Evolutionary conservation across 1,139 yeast genomes (phyloP).

Genomic region (Blastobotrys elegans): DNA sequence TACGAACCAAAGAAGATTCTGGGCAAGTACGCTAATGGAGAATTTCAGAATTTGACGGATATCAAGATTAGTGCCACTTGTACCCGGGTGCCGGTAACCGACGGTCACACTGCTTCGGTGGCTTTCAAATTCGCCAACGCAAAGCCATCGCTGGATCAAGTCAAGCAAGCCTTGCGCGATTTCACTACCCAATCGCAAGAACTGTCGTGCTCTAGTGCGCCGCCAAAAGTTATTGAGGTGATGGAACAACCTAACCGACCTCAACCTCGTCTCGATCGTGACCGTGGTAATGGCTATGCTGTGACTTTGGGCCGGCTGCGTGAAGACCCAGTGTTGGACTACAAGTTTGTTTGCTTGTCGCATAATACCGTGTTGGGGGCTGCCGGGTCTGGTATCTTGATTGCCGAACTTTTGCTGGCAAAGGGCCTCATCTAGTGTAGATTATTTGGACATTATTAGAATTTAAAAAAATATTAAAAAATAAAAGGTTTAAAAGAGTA

Average conservation of each 20-base stretch:
- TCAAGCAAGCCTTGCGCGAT: slow-evolving; percentile 62
- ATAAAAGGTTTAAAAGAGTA: background rate
- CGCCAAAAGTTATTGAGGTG: slow-evolving; percentile 85
- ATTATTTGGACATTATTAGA: background rate
- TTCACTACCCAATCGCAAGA: slow-evolving; percentile 81
- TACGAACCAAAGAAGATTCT: slow-evolving; percentile 97
- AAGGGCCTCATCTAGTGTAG: slow-evolving; percentile 57
- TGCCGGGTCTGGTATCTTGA: slow-evolving; percentile 97
- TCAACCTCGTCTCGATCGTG: slow-evolving; percentile 96
- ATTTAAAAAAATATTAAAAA: background rate
- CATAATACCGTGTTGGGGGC: slow-evolving; percentile 98
- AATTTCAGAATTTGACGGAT: slow-evolving; percentile 41
- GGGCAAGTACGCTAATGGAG: slow-evolving; percentile 49
- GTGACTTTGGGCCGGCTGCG: slow-evolving; percentile 94
- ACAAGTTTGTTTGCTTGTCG: slow-evolving; percentile 91
- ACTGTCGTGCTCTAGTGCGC: slow-evolving; percentile 86
- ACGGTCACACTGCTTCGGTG: slow-evolving; percentile 97
- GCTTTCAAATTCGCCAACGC: slow-evolving; percentile 79
- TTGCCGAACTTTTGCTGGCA: slow-evolving; percentile 83
- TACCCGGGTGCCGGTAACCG: slow-evolving; percentile 94
- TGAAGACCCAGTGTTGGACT: slow-evolving; percentile 87
- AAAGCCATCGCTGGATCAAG: slow-evolving; percentile 77
- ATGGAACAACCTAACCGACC: slow-evolving; percentile 92
- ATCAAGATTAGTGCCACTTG: slow-evolving; percentile 90
- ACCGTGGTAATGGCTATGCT: slow-evolving; percentile 90